Percentiles rank a stretch among this genome's conserved stretches.
phyloP scores from a whole-genome alignment of 192 early-diverging fungal genomes.

The Chytriomyces sp. region DNA sequence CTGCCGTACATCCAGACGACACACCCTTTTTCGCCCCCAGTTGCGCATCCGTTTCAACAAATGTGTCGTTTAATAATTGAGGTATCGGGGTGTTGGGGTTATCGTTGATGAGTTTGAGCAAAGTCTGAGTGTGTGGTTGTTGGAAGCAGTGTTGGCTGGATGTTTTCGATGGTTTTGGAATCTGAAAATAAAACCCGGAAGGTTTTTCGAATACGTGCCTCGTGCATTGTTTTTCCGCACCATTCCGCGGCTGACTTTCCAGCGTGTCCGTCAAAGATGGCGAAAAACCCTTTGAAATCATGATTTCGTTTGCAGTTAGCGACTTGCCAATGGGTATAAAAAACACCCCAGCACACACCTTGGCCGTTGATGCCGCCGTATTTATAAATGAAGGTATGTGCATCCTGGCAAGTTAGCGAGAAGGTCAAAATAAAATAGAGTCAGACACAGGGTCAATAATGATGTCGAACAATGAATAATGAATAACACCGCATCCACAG shows the following conservation, averaged over 20 bases:
- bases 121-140: slow-evolving; percentile 56
- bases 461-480: no score
- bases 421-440: not conserved
- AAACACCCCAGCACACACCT: slow-evolving; percentile 38
- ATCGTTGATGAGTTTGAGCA: slow-evolving; percentile 65
- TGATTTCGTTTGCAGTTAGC: not conserved
- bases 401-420: slow-evolving; percentile 62
- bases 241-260: slow-evolving; percentile 93
- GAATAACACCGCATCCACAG: not conserved
- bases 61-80: slow-evolving; percentile 81
- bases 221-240: slow-evolving; percentile 88
- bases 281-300: slow-evolving; percentile 72
- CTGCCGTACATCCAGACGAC: slow-evolving; percentile 90
- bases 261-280: slow-evolving; percentile 97
- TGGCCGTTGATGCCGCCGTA: slow-evolving; percentile 80
- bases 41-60: slow-evolving; percentile 81
- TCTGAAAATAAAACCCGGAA: not conserved
- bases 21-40: slow-evolving; percentile 78
- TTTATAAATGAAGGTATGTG: slow-evolving; percentile 84
- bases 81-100: slow-evolving; percentile 67
- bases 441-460: not conserved
- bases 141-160: slow-evolving; percentile 2
- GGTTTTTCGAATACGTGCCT: slow-evolving; percentile 52
- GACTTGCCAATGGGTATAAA: not conserved
- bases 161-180: not conserved